A percentile compares a stretch with the other conserved stretches of the same genome.
phyloP scores from a whole-genome alignment of 176 grass and related monocot species.

The Zea luxurians region DNA sequence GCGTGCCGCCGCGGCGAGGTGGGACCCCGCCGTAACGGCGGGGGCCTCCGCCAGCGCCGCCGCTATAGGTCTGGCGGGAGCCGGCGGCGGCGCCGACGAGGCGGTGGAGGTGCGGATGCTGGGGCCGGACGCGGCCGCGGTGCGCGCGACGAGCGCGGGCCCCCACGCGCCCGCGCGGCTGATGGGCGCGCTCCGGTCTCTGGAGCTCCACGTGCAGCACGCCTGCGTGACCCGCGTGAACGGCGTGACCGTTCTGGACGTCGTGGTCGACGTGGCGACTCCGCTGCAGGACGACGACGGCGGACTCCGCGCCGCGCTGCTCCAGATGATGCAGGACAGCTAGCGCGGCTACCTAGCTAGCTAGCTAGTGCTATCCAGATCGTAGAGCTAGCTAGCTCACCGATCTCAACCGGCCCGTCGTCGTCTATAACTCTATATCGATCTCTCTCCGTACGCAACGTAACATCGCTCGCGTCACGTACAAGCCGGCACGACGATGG shows the following conservation, averaged over 20 bases:
- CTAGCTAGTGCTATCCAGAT: neutral
- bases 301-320: slow-evolving; percentile 44
- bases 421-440: too few species aligned
- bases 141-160: slow-evolving; percentile 38
- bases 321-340: slow-evolving; percentile 27
- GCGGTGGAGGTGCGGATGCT: slow-evolving; percentile 40
- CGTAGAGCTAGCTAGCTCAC: neutral
- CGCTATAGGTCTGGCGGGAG: too few species aligned
- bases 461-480: neutral
- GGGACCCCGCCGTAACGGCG: neutral
- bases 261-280: slow-evolving; percentile 44
- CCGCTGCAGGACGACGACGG: slow-evolving; percentile 38
- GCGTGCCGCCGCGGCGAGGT: slow-evolving; percentile 25
- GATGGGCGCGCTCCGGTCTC: slow-evolving; percentile 55
- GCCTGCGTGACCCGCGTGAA: slow-evolving; percentile 53
- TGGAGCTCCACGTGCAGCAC: slow-evolving; percentile 57
- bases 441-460: neutral
- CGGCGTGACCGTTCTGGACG: slow-evolving; percentile 63
- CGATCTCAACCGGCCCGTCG: too few species aligned
- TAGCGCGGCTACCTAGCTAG: neutral
- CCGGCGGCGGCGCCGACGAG: slow-evolving; percentile 12
- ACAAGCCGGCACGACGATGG: neutral
- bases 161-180: slow-evolving; percentile 53
- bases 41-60: too few species aligned
- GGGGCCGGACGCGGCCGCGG: slow-evolving; percentile 34